Conservation (phyloP, 257 asterid genomes). For the Salvia miltiorrhiza region DNA sequence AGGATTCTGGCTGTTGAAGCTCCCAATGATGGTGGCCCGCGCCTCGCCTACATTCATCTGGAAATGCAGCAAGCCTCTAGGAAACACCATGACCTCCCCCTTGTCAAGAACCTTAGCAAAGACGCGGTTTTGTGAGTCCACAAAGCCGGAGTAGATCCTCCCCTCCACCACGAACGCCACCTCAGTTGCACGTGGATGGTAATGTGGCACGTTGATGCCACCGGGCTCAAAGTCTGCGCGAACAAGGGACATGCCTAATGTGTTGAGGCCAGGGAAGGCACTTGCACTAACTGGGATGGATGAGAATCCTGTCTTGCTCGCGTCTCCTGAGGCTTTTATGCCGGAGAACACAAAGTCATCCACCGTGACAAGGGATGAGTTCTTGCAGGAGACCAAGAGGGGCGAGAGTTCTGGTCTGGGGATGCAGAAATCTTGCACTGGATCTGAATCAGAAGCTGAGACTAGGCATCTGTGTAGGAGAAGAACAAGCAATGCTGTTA, state of each 20-base stretch:
- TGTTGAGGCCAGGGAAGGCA: constrained; percentile 71
- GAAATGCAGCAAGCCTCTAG: constrained; percentile 66
- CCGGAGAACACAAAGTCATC: constrained; percentile 65
- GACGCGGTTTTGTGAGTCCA: constrained; percentile 56
- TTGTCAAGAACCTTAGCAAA: constrained; percentile 65
- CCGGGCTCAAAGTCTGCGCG: constrained; percentile 68
- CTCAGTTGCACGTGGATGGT: constrained; percentile 80
- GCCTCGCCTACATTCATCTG: constrained; percentile 71
- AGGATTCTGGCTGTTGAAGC: constrained; percentile 76
- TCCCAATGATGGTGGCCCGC: constrained; percentile 57
- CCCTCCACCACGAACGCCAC: constrained; percentile 70
- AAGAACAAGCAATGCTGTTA: constrained; percentile 20
- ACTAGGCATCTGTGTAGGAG: constrained; percentile 24
- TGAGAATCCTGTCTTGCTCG: constrained; percentile 50
- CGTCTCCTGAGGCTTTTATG: constrained; percentile 39
- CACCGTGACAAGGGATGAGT: constrained; percentile 50
- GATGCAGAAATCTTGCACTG: constrained; percentile 67
- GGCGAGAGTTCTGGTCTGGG: constrained; percentile 54
- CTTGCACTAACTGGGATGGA: constrained; percentile 53
- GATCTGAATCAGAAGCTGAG: constrained; percentile 69
- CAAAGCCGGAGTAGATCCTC: constrained; percentile 64
- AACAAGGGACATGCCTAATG: constrained; percentile 65
- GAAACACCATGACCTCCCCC: constrained; percentile 84
- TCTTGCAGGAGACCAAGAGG: constrained; percentile 61
- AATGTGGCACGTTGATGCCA: constrained; percentile 68